phyloP scores from a whole-genome alignment of 371 early-diverging fungal species.

The Enterospora canceri region DNA sequence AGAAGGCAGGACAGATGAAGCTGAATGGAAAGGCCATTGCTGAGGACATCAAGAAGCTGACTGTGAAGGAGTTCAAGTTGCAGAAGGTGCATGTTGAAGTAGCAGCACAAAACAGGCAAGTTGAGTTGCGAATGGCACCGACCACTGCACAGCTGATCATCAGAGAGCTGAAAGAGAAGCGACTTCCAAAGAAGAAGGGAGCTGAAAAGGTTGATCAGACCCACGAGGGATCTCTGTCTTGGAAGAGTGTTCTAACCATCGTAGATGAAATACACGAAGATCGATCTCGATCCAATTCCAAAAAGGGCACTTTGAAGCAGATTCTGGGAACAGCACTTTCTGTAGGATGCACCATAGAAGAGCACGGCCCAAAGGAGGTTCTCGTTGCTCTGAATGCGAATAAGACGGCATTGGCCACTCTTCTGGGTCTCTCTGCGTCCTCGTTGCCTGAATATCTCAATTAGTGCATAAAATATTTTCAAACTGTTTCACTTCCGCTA shows the following conservation, averaged over 20 bases:
- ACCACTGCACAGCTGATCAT: constrained; percentile 90
- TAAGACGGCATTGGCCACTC: constrained; percentile 8
- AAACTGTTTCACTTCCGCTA: not conserved
- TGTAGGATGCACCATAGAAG: constrained; percentile 88
- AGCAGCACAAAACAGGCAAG: constrained; percentile 97
- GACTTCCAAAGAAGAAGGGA: constrained; percentile 75
- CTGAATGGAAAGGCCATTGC: constrained; percentile 97
- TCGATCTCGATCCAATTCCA: constrained; percentile 73
- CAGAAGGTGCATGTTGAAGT: constrained; percentile 88
- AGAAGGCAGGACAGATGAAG: constrained; percentile 98
- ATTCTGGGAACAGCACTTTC: constrained; percentile 85
- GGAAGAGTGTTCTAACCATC: constrained; percentile 77
- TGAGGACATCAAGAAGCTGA: constrained; percentile 98
- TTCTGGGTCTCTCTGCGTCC: not conserved
- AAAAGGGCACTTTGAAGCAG: constrained; percentile 87
- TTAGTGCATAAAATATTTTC: constrained; percentile 11
- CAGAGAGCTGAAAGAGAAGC: constrained; percentile 81
- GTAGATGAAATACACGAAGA: constrained; percentile 75
- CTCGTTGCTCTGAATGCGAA: constrained; percentile 59
- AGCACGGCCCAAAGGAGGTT: constrained; percentile 70
- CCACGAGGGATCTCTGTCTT: constrained; percentile 50
- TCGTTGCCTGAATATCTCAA: constrained; percentile 17
- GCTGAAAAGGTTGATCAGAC: constrained; percentile 96
- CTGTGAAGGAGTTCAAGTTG: constrained; percentile 84
- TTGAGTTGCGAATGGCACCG: constrained; percentile 84